phyloP scores from a whole-genome alignment of 169 alveolate genomes.

The Toxoplasma gondii region DNA sequence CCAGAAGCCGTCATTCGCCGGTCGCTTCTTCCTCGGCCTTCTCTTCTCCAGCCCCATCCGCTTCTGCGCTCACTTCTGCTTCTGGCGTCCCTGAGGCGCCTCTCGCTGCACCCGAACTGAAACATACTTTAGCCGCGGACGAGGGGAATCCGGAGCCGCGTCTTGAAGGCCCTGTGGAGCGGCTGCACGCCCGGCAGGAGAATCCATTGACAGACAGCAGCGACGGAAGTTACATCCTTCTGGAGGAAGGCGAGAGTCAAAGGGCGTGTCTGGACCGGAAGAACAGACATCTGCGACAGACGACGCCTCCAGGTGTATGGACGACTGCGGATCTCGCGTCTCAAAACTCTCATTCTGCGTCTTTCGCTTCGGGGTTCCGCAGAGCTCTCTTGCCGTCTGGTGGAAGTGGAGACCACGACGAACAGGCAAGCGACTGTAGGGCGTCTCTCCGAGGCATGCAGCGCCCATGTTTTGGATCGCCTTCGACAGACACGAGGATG shows the following conservation, averaged over 20 bases:
- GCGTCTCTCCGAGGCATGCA: background rate
- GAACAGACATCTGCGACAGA: too few relatives aligned
- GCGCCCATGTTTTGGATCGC: background rate
- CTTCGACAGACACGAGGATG: background rate
- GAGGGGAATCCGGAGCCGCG: background rate
- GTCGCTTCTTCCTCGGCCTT: background rate
- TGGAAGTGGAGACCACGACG: background rate
- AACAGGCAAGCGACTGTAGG: background rate
- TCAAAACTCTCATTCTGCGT: background rate
- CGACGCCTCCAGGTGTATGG: background rate
- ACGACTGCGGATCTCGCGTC: background rate
- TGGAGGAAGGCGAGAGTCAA: background rate
- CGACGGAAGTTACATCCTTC: background rate
- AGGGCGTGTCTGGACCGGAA: background rate
- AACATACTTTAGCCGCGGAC: too few relatives aligned
- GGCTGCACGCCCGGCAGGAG: background rate
- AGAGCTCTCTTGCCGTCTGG: background rate
- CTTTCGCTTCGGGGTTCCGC: background rate
- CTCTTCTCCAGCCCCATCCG: background rate
- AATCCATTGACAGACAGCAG: background rate
- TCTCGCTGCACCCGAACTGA: too few relatives aligned
- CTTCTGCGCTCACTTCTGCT: too few relatives aligned
- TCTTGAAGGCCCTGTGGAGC: background rate
- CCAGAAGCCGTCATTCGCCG: background rate
- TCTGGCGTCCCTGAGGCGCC: too few relatives aligned